These are phyloP conservation scores for Cydonia oblonga DNA, from an alignment of 331 rosid genomes.

Conservation along the genomic window DNA sequence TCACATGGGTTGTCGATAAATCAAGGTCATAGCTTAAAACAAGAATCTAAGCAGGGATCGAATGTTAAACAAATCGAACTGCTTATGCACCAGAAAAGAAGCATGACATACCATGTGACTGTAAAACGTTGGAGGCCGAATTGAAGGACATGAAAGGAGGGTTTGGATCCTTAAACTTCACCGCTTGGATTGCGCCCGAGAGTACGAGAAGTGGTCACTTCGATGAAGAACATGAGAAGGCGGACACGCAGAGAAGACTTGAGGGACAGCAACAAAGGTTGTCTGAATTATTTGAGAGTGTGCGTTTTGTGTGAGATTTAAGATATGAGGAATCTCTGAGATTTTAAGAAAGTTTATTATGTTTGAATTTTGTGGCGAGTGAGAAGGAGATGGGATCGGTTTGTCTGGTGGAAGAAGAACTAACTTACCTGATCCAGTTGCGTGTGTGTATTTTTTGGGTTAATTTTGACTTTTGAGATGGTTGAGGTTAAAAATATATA, in stretches of 20 bases:
- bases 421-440: no score
- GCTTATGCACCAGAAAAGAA: neutral
- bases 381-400: neutral
- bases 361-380: neutral
- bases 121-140: neutral
- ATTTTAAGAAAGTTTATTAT: neutral
- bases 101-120: slow-evolving; percentile 7
- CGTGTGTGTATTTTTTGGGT: neutral
- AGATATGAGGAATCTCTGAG: neutral
- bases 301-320: neutral
- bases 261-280: neutral
- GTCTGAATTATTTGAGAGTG: neutral
- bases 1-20: slow-evolving; percentile 22
- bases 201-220: neutral
- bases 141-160: neutral
- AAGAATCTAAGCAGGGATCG: neutral
- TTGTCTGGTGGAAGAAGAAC: neutral
- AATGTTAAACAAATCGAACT: neutral
- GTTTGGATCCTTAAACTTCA: neutral
- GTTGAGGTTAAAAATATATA: neutral
- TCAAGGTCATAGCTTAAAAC: neutral
- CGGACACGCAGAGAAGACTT: neutral
- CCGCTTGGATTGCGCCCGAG: neutral
- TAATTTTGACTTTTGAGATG: neutral
- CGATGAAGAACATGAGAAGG: neutral